Conservation (phyloP, 139 green algal genomes). For the Asterochloris erici region DNA sequence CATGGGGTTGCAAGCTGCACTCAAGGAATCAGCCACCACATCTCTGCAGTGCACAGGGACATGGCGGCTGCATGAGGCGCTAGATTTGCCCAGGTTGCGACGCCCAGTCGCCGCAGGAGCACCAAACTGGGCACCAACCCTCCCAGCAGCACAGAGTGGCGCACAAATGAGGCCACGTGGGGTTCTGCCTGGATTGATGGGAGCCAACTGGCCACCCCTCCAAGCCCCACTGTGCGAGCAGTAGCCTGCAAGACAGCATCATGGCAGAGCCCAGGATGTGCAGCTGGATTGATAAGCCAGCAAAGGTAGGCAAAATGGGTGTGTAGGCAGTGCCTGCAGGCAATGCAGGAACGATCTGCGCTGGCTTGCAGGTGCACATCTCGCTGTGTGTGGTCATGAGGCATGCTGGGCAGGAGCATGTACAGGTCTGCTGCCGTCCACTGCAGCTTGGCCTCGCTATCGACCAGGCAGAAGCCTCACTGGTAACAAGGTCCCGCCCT, state of each 20-base stretch:
- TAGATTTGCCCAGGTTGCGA: constrained; percentile 43
- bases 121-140: constrained; percentile 36
- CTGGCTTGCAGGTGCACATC: background rate
- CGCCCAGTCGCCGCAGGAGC: constrained; percentile 52
- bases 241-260: background rate
- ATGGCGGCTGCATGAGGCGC: constrained; percentile 43
- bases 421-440: background rate
- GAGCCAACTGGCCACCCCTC: constrained; percentile 11
- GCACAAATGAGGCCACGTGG: constrained; percentile 38
- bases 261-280: background rate
- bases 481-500: constrained; percentile 52
- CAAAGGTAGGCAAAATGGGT: background rate
- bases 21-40: constrained; percentile 46
- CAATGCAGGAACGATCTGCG: background rate
- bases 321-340: constrained; percentile 1
- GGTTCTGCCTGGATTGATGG: constrained; percentile 8
- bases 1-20: too few relatives aligned
- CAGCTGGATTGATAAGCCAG: background rate
- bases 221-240: constrained; percentile 3
- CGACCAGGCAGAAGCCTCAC: constrained; percentile 6
- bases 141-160: constrained; percentile 49
- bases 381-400: background rate
- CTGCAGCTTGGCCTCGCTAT: background rate
- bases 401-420: background rate
- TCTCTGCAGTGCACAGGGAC: constrained; percentile 50